A percentile compares a stretch with the other conserved stretches of the same genome.
Conservation (phyloP, 2,329 filamentous ascomycete genomes). For the Clarireedia homoeocarpa region DNA sequence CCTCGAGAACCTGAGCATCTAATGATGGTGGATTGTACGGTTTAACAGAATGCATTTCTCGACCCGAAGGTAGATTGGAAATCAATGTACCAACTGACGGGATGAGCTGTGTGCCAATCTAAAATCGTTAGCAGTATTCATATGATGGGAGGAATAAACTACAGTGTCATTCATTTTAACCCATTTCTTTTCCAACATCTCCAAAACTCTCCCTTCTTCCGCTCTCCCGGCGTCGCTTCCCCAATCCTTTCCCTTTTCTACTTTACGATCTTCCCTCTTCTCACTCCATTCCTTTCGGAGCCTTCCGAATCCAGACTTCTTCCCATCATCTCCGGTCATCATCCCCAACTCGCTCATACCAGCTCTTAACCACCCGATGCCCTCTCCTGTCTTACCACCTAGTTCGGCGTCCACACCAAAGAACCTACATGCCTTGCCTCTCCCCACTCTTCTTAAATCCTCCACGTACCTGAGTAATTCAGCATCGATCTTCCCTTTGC, state of each 20-base stretch:
- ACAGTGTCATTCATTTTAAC: constrained; percentile 88
- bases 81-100: constrained; percentile 65
- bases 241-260: constrained; percentile 68
- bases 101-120: constrained; percentile 75
- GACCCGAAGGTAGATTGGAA: constrained; percentile 75
- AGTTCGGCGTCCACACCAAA: constrained; percentile 85
- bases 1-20: constrained; percentile 55
- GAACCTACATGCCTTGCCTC: constrained; percentile 83
- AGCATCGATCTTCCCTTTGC: constrained; percentile 49
- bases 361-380: constrained; percentile 77
- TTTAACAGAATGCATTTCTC: constrained; percentile 72
- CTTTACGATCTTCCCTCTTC: constrained; percentile 67
- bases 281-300: constrained; percentile 70
- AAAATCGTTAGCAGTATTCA: constrained; percentile 6
- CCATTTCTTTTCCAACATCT: constrained; percentile 86
- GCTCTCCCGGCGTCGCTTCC: constrained; percentile 75
- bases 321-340: constrained; percentile 41
- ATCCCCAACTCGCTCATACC: constrained; percentile 70
- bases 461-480: constrained; percentile 66
- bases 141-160: constrained; percentile 26
- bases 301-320: constrained; percentile 46
- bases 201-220: constrained; percentile 78
- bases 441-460: constrained; percentile 64
- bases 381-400: constrained; percentile 71
- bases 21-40: constrained; percentile 59